Conservation (phyloP, 2,329 filamentous ascomycete genomes). For the Botrytis fragariae region DNA sequence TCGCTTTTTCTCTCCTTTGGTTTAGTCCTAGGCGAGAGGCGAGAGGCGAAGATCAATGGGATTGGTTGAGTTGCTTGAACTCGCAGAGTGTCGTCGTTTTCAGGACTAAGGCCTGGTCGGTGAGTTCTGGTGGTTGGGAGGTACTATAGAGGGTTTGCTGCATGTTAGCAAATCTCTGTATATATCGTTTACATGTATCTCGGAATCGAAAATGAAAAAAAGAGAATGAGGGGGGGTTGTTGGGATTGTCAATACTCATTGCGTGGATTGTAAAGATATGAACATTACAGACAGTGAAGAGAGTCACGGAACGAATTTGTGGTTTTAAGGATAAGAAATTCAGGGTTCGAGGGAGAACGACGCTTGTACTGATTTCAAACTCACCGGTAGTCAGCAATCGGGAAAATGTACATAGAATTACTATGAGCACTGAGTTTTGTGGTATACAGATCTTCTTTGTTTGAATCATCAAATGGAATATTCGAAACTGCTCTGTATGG, state of each 20-base stretch:
- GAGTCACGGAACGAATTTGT: not conserved
- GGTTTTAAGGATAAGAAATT: no score
- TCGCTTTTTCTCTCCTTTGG: not conserved
- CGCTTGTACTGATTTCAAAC: no score
- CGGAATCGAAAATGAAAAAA: not conserved
- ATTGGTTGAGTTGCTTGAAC: not conserved
- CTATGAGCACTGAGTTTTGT: no score
- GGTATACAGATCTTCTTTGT: no score
- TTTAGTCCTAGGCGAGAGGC: not conserved
- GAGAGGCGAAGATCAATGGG: not conserved
- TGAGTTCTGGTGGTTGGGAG: not conserved
- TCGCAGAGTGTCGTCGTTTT: not conserved
- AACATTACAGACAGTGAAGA: not conserved
- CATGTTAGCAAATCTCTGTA: not conserved
- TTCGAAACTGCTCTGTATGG: no score
- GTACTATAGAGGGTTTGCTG: not conserved
- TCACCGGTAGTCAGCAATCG: no score
- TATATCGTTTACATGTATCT: not conserved
- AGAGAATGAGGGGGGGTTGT: not conserved
- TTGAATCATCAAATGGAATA: no score
- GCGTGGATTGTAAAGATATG: not conserved
- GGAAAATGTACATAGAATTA: no score
- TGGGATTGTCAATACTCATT: not conserved
- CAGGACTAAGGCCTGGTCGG: not conserved
- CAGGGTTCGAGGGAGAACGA: no score